Percentiles rank a stretch among this genome's conserved stretches.
These are phyloP conservation scores for Clavaria fumosa DNA, from an alignment of 768 basidiomycete species.

Conservation along the genomic window DNA sequence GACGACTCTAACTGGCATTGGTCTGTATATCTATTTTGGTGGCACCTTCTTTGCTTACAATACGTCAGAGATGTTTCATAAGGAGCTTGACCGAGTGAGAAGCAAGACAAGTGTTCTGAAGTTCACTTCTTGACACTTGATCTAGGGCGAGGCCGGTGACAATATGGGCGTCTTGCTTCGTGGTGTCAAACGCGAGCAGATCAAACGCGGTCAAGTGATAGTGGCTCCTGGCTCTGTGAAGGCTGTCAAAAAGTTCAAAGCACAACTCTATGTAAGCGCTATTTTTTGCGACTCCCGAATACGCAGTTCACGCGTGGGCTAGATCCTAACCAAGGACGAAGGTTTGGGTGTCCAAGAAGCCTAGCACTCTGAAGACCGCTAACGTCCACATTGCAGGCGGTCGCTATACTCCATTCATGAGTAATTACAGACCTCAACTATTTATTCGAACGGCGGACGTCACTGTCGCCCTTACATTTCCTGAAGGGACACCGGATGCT, in stretches of 20 bases:
- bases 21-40: constrained; percentile 31
- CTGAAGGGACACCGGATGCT: constrained; percentile 65
- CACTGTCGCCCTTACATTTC: constrained; percentile 74
- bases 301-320: constrained; percentile 1
- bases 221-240: constrained; percentile 83
- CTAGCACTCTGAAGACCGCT: background rate
- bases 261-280: constrained; percentile 66
- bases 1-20: constrained; percentile 91
- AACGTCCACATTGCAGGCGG: constrained; percentile 32
- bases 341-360: constrained; percentile 19
- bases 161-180: constrained; percentile 98
- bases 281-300: background rate
- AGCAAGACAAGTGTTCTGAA: background rate
- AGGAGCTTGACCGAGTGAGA: constrained; percentile 84
- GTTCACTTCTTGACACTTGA: background rate
- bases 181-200: constrained; percentile 93
- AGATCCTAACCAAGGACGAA: constrained; percentile 82
- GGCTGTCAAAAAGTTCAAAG: constrained; percentile 87
- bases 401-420: constrained; percentile 84
- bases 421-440: constrained; percentile 88
- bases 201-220: constrained; percentile 87
- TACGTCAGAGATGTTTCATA: constrained; percentile 92
- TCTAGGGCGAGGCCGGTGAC: constrained; percentile 89
- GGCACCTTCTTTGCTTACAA: no score
- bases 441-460: constrained; percentile 94